Evolutionary conservation across 306 rosid genomes (phyloP).

Genomic region (Vigna trinervia): DNA sequence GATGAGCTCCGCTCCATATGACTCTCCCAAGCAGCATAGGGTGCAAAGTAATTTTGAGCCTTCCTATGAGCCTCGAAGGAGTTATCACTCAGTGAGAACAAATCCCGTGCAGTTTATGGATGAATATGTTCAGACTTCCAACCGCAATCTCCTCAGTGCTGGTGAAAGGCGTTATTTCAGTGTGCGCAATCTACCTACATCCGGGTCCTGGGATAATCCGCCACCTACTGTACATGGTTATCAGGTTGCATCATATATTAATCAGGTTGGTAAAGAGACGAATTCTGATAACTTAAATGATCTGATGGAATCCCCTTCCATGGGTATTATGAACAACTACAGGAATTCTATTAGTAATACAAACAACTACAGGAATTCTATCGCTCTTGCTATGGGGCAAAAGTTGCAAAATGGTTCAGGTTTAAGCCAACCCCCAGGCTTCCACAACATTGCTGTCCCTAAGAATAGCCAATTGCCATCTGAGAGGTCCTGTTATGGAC

Average conservation of each 20-base stretch:
- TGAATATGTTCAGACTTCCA: conserved; percentile 60
- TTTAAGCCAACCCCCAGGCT: conserved; percentile 63
- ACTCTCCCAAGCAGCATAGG: conserved; percentile 62
- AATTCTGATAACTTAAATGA: conserved; percentile 58
- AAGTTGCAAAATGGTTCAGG: conserved; percentile 72
- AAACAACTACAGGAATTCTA: conserved; percentile 66
- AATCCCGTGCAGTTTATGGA: conserved; percentile 60
- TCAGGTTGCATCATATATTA: conserved; percentile 69
- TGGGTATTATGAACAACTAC: conserved; percentile 63
- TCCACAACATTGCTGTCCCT: conserved; percentile 57
- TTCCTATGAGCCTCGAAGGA: conserved; percentile 62
- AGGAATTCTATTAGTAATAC: conserved; percentile 60
- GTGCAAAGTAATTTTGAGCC: conserved; percentile 68
- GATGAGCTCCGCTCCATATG: conserved; percentile 58
- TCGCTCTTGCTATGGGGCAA: conserved; percentile 68
- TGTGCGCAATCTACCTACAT: conserved; percentile 67
- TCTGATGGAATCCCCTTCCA: conserved; percentile 54
- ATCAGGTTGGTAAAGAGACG: conserved; percentile 58
- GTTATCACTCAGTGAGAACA: conserved; percentile 60
- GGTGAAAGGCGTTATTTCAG: conserved; percentile 76
- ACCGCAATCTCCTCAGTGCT: conserved; percentile 50
- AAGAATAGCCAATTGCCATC: conserved; percentile 60
- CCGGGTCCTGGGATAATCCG: conserved; percentile 75
- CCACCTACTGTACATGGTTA: conserved; percentile 87
- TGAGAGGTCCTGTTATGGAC: conserved; percentile 64